Evolutionary conservation across 495 filamentous ascomycete genomes (phyloP).

Genomic region (Penicillium cinerascens): DNA sequence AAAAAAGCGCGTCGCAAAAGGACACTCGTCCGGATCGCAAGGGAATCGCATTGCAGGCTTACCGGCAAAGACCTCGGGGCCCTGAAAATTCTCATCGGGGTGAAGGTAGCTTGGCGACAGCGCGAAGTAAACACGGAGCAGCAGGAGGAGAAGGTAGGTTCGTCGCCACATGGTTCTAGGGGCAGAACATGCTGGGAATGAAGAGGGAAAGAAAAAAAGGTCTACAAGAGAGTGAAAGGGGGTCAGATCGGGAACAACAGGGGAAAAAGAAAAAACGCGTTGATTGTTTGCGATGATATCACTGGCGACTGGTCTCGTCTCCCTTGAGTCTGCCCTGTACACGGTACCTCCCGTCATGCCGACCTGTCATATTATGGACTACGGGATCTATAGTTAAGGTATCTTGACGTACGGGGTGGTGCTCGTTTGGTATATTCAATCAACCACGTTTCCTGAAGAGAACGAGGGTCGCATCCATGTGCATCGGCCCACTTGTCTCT

Average conservation of each 20-base stretch:
- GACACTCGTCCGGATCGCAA: neutral
- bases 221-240: conserved; percentile 7
- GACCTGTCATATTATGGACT: neutral
- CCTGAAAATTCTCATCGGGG: conserved; percentile 98
- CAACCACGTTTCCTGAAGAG: neutral
- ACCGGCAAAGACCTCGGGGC: conserved; percentile 96
- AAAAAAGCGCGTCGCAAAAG: neutral
- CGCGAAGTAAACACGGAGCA: conserved; percentile 91
- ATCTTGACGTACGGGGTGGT: too few relatives aligned
- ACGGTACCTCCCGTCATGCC: conserved; percentile 1
- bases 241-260: neutral
- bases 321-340: neutral
- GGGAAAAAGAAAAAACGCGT: conserved; percentile 15
- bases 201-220: conserved; percentile 5
- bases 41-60: conserved; percentile 33
- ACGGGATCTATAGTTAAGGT: too few relatives aligned
- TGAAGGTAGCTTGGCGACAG: conserved; percentile 94
- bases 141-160: conserved; percentile 76
- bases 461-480: neutral
- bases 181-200: conserved; percentile 19
- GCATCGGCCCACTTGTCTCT: neutral
- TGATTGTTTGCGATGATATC: conserved; percentile 19
- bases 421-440: too few relatives aligned
- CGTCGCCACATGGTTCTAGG: conserved; percentile 76
- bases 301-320: conserved; percentile 2